phyloP scores from a whole-genome alignment of 73 alveolate species.

The Symbiodinium pilosum region DNA sequence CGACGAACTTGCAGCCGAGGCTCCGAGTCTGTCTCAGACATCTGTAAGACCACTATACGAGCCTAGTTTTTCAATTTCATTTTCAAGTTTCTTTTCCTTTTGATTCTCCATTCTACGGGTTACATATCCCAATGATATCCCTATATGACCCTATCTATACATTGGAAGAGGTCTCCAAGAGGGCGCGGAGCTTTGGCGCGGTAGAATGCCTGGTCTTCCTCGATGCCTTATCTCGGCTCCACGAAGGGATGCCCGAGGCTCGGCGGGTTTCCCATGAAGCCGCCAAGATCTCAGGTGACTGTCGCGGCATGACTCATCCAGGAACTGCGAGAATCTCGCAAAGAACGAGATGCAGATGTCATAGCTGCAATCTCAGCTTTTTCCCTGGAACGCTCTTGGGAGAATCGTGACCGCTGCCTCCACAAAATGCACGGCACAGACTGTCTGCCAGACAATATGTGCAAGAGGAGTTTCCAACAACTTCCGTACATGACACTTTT shows the following conservation, averaged over 20 bases:
- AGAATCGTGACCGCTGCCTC: no score
- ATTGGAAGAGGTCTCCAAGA: constrained; percentile 21
- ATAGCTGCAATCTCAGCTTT: background rate
- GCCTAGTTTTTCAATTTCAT: background rate
- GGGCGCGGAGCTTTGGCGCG: constrained; percentile 71
- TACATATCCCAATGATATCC: no score
- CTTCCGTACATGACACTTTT: no score
- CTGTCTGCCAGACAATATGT: no score
- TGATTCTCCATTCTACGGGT: no score
- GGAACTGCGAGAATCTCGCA: constrained; percentile 68
- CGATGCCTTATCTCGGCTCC: constrained; percentile 53
- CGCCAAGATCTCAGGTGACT: background rate
- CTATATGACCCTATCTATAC: no score
- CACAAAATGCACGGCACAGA: no score
- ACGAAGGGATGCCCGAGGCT: constrained; percentile 77
- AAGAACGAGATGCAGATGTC: constrained; percentile 79
- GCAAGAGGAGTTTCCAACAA: no score
- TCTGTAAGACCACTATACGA: background rate
- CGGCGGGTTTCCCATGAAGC: background rate
- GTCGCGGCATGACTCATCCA: background rate
- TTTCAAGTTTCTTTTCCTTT: no score
- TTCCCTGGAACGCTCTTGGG: no score
- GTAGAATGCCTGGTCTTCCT: constrained; percentile 67
- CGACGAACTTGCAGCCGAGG: constrained; percentile 63
- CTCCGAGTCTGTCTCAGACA: background rate